Percentiles rank a stretch among this genome's conserved stretches.
Evolutionary conservation across 2,329 filamentous ascomycete genomes (phyloP).

Genomic region (Hysterium pulicare): DNA sequence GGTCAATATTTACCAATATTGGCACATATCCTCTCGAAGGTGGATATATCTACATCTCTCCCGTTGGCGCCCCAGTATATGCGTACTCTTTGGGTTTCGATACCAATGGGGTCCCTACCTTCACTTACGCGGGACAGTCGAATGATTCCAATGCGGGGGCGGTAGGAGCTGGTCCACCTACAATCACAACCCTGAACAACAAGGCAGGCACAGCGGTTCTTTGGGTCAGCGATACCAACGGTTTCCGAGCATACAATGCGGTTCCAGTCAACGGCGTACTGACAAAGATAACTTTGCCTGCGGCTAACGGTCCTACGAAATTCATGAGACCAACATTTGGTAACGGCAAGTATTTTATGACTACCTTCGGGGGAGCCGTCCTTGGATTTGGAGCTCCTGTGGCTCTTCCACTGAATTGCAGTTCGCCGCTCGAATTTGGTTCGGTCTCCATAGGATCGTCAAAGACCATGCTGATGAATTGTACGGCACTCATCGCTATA

Average conservation of each 20-base stretch:
- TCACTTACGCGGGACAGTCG: slow-evolving; percentile 22
- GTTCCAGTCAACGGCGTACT: slow-evolving; percentile 33
- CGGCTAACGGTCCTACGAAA: slow-evolving; percentile 36
- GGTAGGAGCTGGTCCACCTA: slow-evolving; percentile 28
- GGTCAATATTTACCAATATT: slow-evolving; percentile 9
- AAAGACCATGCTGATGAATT: slow-evolving; percentile 1
- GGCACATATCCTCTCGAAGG: slow-evolving; percentile 14
- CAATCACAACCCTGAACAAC: slow-evolving; percentile 35
- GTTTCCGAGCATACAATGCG: slow-evolving; percentile 36
- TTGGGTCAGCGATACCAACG: slow-evolving; percentile 38
- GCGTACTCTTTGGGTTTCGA: slow-evolving; percentile 24
- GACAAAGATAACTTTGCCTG: slow-evolving; percentile 31
- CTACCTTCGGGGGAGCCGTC: not conserved
- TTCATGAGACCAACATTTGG: slow-evolving; percentile 39
- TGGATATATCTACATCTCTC: slow-evolving; percentile 19
- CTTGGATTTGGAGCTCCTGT: slow-evolving; percentile 3
- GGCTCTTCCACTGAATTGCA: not conserved
- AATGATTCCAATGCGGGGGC: slow-evolving; percentile 20
- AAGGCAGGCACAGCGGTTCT: slow-evolving; percentile 37
- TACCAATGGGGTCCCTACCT: slow-evolving; percentile 13
- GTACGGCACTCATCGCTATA: slow-evolving; percentile 1
- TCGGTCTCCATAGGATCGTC: not conserved
- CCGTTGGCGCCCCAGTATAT: slow-evolving; percentile 17
- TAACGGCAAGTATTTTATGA: slow-evolving; percentile 15
- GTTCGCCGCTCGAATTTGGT: slow-evolving; percentile 2